phyloP scores from a whole-genome alignment of 495 filamentous ascomycete genomes.

The Aspergillus funiculosus region DNA sequence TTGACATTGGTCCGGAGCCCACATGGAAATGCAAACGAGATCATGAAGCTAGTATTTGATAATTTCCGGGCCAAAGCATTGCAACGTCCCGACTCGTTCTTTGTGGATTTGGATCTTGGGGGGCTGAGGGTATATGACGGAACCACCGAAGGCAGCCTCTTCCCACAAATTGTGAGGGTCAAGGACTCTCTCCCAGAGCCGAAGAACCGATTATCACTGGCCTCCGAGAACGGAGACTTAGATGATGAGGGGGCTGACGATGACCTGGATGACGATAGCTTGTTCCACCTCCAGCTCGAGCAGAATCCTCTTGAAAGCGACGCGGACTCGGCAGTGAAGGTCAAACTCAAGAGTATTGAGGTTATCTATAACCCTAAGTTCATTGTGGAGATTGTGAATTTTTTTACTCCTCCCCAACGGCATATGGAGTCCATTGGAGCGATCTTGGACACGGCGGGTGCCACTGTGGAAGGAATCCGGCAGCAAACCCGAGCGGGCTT shows the following conservation, averaged over 20 bases:
- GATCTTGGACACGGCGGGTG: constrained; percentile 87
- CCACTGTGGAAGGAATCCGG: constrained; percentile 86
- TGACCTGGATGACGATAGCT: constrained; percentile 61
- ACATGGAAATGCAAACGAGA: constrained; percentile 68
- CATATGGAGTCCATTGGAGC: constrained; percentile 98
- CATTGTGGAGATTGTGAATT: constrained; percentile 79
- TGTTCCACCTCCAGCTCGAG: constrained; percentile 89
- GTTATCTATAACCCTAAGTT: constrained; percentile 95
- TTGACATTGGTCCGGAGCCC: constrained; percentile 89
- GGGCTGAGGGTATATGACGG: constrained; percentile 93
- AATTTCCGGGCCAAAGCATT: constrained; percentile 83
- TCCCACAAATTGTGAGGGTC: constrained; percentile 87
- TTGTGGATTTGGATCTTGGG: constrained; percentile 81
- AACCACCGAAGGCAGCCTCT: constrained; percentile 83
- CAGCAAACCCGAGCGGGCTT: constrained; percentile 94
- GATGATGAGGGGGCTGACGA: constrained; percentile 44
- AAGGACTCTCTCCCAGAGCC: constrained; percentile 68
- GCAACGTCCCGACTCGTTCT: constrained; percentile 82
- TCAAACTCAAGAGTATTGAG: constrained; percentile 91
- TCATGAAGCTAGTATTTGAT: constrained; percentile 88
- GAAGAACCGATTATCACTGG: constrained; percentile 38
- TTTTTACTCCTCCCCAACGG: constrained; percentile 91
- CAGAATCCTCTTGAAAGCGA: constrained; percentile 90
- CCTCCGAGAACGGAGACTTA: constrained; percentile 56
- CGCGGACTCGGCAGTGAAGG: constrained; percentile 81